phyloP scores from a whole-genome alignment of 1,284 basidiomycete genomes.

The Apiotrichum gamsii region DNA sequence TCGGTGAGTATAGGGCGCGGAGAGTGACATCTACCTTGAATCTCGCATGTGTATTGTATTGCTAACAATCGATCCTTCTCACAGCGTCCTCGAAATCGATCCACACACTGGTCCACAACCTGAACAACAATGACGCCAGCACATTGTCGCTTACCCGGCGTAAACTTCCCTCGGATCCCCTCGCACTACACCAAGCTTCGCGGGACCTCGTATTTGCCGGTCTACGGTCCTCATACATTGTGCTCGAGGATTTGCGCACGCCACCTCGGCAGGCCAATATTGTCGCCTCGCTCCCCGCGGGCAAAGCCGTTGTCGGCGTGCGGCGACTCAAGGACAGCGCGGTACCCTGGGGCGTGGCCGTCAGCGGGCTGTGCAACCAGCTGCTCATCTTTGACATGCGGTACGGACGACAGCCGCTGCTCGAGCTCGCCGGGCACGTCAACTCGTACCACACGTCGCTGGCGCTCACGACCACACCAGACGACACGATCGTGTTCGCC shows the following conservation, averaged over 20 bases:
- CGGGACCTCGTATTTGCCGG: conserved; percentile 31
- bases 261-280: conserved; percentile 3
- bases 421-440: conserved; percentile 27
- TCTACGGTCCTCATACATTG: conserved; percentile 19
- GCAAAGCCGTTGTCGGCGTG: conserved; percentile 34
- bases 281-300: conserved; percentile 13
- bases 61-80: no score
- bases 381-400: conserved; percentile 38
- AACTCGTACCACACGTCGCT: conserved; percentile 30
- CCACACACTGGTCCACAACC: conserved; percentile 10
- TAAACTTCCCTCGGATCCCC: conserved; percentile 24
- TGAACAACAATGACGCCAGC: conserved; percentile 11
- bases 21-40: no score
- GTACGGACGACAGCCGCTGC: conserved; percentile 23
- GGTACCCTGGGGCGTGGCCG: conserved; percentile 39
- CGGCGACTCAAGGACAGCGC: conserved; percentile 33
- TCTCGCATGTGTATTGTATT: neutral
- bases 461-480: conserved; percentile 28
- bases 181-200: conserved; percentile 28
- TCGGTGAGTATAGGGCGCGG: conserved; percentile 23
- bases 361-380: conserved; percentile 33
- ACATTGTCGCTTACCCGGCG: conserved; percentile 14
- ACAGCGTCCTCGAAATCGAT: conserved; percentile 19
- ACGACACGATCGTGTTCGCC: conserved; percentile 31
- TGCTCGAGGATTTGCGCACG: conserved; percentile 27